These are phyloP conservation scores for Nannochloris sp. DNA, from an alignment of 139 green algal species.

Conservation along the genomic window DNA sequence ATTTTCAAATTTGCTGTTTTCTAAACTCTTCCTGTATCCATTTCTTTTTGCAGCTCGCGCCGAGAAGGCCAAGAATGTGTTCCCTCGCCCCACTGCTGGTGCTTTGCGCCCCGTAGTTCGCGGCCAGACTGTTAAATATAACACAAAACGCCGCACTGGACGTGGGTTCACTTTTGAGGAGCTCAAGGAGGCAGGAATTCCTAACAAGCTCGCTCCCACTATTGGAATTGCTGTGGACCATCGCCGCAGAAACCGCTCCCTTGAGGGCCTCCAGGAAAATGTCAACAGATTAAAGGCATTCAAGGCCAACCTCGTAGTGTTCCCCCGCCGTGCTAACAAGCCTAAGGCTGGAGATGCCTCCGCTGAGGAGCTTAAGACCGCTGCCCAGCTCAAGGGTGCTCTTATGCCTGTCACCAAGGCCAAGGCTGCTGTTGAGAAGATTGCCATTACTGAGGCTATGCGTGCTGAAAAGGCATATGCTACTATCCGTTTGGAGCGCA, in stretches of 20 bases:
- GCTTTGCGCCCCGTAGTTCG: slow-evolving; percentile 83
- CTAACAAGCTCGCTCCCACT: slow-evolving; percentile 79
- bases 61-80: slow-evolving; percentile 83
- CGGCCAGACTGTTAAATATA: slow-evolving; percentile 91
- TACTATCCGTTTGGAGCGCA: slow-evolving; percentile 88
- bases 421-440: slow-evolving; percentile 64
- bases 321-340: slow-evolving; percentile 87
- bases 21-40: background rate
- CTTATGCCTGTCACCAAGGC: slow-evolving; percentile 59
- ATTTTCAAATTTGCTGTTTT: too few relatives aligned
- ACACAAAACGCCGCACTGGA: slow-evolving; percentile 85
- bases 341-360: slow-evolving; percentile 85
- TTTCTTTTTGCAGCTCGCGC: slow-evolving; percentile 64
- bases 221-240: slow-evolving; percentile 97
- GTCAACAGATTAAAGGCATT: slow-evolving; percentile 93
- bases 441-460: slow-evolving; percentile 58
- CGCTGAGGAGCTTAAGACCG: slow-evolving; percentile 62
- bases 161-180: slow-evolving; percentile 96
- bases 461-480: slow-evolving; percentile 64
- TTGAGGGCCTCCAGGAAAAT: slow-evolving; percentile 93
- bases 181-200: slow-evolving; percentile 97
- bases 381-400: slow-evolving; percentile 38
- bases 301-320: slow-evolving; percentile 92
- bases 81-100: slow-evolving; percentile 87
- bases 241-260: slow-evolving; percentile 84